Conservation (phyloP, 169 alveolate species). For the Eimeria brunetti region DNA sequence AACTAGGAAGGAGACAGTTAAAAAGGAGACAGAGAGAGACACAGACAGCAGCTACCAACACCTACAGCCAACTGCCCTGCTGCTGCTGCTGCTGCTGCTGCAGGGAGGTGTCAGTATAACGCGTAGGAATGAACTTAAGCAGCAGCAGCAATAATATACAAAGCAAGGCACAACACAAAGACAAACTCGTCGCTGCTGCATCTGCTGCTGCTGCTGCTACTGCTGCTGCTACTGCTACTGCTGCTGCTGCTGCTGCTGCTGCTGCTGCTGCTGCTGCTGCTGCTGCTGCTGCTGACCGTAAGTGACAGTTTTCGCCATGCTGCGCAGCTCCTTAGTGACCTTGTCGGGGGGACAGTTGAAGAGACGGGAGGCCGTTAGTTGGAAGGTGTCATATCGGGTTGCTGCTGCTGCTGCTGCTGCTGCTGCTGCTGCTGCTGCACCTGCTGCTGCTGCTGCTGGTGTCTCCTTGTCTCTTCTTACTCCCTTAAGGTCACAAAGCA, state of each 20-base stretch:
- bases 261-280: neutral
- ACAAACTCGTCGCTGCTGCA: neutral
- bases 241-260: neutral
- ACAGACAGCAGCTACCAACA: neutral
- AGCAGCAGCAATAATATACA: neutral
- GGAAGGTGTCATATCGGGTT: slow-evolving; percentile 7
- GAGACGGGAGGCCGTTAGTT: slow-evolving; percentile 82
- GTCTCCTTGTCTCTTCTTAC: slow-evolving; percentile 46
- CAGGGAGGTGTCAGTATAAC: neutral
- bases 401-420: neutral
- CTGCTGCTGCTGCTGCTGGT: too few species aligned
- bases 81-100: neutral
- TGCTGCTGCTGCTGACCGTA: slow-evolving; percentile 78
- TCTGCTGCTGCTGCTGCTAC: too few species aligned
- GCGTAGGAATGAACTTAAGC: neutral
- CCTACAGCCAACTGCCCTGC: too few species aligned
- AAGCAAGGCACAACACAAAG: neutral
- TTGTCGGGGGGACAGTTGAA: slow-evolving; percentile 78
- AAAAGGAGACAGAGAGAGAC: too few species aligned
- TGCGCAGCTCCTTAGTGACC: slow-evolving; percentile 84
- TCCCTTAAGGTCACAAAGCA: slow-evolving; percentile 75
- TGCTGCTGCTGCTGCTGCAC: too few species aligned
- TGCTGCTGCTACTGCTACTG: neutral
- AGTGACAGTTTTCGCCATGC: slow-evolving; percentile 85
- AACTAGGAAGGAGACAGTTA: too few species aligned